Evolutionary conservation across 805 yeast species (phyloP).

Genomic region (Pichia insulana): DNA sequence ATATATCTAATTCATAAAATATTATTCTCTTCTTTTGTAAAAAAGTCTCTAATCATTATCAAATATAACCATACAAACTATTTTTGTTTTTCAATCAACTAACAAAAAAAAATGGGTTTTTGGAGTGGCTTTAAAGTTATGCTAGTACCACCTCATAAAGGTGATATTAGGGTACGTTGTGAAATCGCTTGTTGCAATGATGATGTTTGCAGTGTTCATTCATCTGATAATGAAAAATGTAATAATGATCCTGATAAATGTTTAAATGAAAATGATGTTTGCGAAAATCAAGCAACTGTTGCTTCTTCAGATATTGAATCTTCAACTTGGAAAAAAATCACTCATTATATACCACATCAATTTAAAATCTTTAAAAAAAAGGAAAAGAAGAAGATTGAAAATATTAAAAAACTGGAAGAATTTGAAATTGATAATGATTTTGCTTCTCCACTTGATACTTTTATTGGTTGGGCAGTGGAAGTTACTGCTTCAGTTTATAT

Average conservation of each 20-base stretch:
- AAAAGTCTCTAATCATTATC: no score
- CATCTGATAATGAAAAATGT: not conserved
- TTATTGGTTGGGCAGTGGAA: conserved; percentile 10
- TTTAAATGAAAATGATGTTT: not conserved
- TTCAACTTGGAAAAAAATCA: not conserved
- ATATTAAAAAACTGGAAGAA: not conserved
- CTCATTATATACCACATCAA: not conserved
- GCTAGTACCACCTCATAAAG: conserved; percentile 1
- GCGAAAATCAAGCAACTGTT: not conserved
- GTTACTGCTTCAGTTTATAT: conserved; percentile 15
- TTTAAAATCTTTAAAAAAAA: not conserved
- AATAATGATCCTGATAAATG: not conserved
- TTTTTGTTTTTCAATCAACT: not conserved
- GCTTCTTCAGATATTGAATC: not conserved
- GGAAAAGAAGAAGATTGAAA: not conserved
- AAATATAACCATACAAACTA: no score
- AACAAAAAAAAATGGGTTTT: not conserved
- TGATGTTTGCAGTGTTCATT: not conserved
- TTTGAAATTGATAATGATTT: conserved; percentile 2
- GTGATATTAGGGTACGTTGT: conserved; percentile 1
- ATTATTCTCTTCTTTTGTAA: no score
- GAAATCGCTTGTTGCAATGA: not conserved
- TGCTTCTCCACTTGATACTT: conserved; percentile 10
- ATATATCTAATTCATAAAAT: no score
- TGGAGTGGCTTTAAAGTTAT: not conserved